Conservation (phyloP, 805 yeast species). For the Barnettozyma pratensis region DNA sequence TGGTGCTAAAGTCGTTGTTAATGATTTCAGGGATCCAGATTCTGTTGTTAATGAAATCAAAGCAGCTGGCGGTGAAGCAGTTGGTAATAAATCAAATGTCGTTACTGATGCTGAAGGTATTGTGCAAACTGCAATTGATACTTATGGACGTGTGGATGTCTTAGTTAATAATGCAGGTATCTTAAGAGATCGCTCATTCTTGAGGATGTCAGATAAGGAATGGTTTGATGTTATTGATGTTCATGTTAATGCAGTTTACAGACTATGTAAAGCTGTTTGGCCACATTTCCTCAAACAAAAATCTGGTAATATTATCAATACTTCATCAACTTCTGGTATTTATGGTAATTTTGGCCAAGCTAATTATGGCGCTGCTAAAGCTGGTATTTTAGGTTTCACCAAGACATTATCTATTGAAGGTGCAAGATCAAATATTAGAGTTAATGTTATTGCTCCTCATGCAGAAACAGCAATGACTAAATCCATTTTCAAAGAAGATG, state of each 20-base stretch:
- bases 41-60: conserved; percentile 71
- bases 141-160: conserved; percentile 80
- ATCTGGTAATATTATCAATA: conserved; percentile 78
- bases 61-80: conserved; percentile 72
- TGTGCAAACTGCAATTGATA: conserved; percentile 67
- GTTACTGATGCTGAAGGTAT: conserved; percentile 69
- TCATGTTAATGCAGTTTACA: conserved; percentile 77
- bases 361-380: conserved; percentile 91
- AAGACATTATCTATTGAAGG: conserved; percentile 91
- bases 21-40: conserved; percentile 77
- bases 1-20: conserved; percentile 94
- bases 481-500: conserved; percentile 75
- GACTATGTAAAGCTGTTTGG: conserved; percentile 87
- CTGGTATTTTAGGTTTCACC: conserved; percentile 80
- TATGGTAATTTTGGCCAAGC: conserved; percentile 98
- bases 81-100: conserved; percentile 79
- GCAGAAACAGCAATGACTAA: conserved; percentile 98
- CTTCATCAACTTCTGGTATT: conserved; percentile 93
- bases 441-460: conserved; percentile 89
- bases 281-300: conserved; percentile 77
- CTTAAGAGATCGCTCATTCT: conserved; percentile 81
- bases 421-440: conserved; percentile 65
- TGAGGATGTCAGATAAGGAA: conserved; percentile 75
- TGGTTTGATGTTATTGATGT: conserved; percentile 81
- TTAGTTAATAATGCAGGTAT: conserved; percentile 94